A percentile compares a stretch with the other conserved stretches of the same genome.
Evolutionary conservation across 495 filamentous ascomycete genomes (phyloP).

Genomic region (Cercophora samala): DNA sequence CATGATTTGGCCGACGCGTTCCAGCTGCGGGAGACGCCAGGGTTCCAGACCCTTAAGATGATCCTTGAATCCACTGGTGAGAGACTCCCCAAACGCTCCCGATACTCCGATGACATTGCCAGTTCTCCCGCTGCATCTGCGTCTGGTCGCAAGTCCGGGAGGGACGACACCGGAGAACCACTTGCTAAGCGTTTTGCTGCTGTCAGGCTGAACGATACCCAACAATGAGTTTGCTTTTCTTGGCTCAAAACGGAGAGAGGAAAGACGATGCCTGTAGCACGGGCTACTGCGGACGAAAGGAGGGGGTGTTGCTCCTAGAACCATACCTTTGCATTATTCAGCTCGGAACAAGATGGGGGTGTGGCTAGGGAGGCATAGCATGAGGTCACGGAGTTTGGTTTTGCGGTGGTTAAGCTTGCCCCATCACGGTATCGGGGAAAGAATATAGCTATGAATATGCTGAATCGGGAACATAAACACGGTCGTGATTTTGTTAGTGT

Average conservation of each 20-base stretch:
- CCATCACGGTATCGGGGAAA: too few relatives aligned
- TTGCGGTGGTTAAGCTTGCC: too few relatives aligned
- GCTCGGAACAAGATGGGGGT: too few relatives aligned
- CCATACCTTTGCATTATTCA: too few relatives aligned
- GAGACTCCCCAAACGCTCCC: slow-evolving; percentile 81
- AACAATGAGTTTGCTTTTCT: neutral
- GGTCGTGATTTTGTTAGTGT: too few relatives aligned
- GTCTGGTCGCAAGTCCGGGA: slow-evolving; percentile 25
- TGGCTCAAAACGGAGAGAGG: slow-evolving; percentile 4
- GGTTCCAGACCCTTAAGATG: slow-evolving; percentile 89
- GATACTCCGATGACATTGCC: slow-evolving; percentile 42
- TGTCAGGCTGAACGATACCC: slow-evolving; percentile 74
- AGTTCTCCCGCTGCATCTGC: slow-evolving; percentile 17
- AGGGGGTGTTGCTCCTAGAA: too few relatives aligned
- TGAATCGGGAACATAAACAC: too few relatives aligned
- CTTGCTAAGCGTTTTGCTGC: slow-evolving; percentile 99
- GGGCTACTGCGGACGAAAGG: too few relatives aligned
- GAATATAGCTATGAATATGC: too few relatives aligned
- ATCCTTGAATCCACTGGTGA: slow-evolving; percentile 96
- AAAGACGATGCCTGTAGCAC: neutral
- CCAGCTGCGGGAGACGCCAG: slow-evolving; percentile 75
- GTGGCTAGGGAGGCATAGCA: too few relatives aligned
- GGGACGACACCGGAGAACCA: slow-evolving; percentile 53
- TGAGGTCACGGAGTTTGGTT: too few relatives aligned
- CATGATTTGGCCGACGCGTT: slow-evolving; percentile 75